Evolutionary conservation across 225 moss, liverwort and hornwort genomes (phyloP).

Genomic region (Sphagnum contortum): DNA sequence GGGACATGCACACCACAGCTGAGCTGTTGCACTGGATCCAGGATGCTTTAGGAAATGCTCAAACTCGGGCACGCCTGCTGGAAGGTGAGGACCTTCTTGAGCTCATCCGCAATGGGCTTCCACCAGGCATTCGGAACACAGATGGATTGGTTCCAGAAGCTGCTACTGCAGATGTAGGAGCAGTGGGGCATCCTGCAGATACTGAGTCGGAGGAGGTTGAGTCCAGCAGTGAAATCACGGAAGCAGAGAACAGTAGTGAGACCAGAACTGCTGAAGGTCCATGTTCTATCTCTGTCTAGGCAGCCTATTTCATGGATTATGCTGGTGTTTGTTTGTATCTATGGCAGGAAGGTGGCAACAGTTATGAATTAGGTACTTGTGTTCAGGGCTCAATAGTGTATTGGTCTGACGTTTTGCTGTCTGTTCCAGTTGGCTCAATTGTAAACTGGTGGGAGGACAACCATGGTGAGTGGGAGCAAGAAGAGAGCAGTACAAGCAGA

Average conservation of each 20-base stretch:
- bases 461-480: slow-evolving; percentile 20
- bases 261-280: slow-evolving; percentile 46
- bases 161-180: slow-evolving; percentile 19
- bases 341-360: slow-evolving; percentile 4
- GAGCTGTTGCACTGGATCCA: slow-evolving; percentile 88
- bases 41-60: slow-evolving; percentile 73
- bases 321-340: background rate
- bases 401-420: background rate
- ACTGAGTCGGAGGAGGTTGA: slow-evolving; percentile 43
- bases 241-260: slow-evolving; percentile 47
- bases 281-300: background rate
- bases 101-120: slow-evolving; percentile 63
- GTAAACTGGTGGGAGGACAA: slow-evolving; percentile 82
- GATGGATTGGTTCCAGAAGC: slow-evolving; percentile 50
- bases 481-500: slow-evolving; percentile 50
- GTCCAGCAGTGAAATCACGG: slow-evolving; percentile 33
- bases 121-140: slow-evolving; percentile 62
- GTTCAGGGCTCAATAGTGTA: no score
- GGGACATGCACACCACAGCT: slow-evolving; percentile 47
- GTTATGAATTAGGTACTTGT: background rate
- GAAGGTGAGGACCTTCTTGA: slow-evolving; percentile 81
- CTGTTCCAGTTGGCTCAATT: slow-evolving; percentile 21
- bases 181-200: slow-evolving; percentile 30
- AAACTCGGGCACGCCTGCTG: slow-evolving; percentile 53
- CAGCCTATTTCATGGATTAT: no score